phyloP scores from a whole-genome alignment of 1,139 yeast species.

The Hemisphaericaspora subhashii region DNA sequence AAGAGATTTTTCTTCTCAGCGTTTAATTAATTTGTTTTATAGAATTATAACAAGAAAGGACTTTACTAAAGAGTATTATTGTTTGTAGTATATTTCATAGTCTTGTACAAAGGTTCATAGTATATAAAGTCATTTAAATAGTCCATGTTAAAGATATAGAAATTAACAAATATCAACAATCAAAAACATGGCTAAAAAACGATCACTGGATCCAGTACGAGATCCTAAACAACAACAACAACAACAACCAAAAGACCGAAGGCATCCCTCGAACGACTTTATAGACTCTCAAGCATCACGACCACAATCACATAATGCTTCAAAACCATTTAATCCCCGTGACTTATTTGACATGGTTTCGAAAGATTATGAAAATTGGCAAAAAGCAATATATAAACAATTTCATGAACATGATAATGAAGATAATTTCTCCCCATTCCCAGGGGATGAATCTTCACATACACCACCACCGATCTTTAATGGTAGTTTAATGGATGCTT shows the following conservation, averaged over 20 bases:
- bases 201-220: not conserved
- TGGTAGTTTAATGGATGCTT: slow-evolving; percentile 32
- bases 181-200: slow-evolving; percentile 1
- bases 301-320: not conserved
- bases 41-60: too few relatives aligned
- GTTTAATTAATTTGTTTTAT: too few relatives aligned
- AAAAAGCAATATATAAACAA: slow-evolving; percentile 31
- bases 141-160: slow-evolving; percentile 2
- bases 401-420: slow-evolving; percentile 21
- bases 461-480: slow-evolving; percentile 27
- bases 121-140: too few relatives aligned
- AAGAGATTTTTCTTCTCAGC: too few relatives aligned
- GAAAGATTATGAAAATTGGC: slow-evolving; percentile 43
- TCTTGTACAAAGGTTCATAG: too few relatives aligned
- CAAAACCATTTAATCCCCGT: slow-evolving; percentile 16
- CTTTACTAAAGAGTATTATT: too few relatives aligned
- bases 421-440: slow-evolving; percentile 33
- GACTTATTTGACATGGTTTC: slow-evolving; percentile 37
- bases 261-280: too few relatives aligned
- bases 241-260: too few relatives aligned
- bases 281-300: not conserved
- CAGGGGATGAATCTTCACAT: slow-evolving; percentile 20
- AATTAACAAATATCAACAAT: not conserved
- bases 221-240: not conserved
- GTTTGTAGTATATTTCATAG: too few relatives aligned